phyloP scores from a whole-genome alignment of 2,329 filamentous ascomycete species.

The Talaromyces pinophilus region DNA sequence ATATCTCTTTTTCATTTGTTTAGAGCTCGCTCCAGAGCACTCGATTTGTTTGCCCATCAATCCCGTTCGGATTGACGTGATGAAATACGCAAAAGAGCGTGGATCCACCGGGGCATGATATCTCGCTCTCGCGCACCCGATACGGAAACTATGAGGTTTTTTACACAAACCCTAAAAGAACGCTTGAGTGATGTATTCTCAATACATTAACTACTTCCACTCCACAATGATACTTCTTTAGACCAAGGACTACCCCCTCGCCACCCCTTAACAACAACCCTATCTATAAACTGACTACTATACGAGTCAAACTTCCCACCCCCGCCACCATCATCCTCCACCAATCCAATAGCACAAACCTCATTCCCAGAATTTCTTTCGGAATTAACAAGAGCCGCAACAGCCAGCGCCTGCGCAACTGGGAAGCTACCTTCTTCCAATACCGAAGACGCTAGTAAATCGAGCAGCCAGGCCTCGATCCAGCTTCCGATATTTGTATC shows the following conservation, averaged over 20 bases:
- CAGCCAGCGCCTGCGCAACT: not conserved
- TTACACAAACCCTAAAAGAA: not conserved
- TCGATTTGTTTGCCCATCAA: not conserved
- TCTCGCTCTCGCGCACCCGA: not conserved
- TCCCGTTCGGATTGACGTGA: not conserved
- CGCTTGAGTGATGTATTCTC: not conserved
- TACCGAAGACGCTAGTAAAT: not conserved
- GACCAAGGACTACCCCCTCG: constrained; percentile 38
- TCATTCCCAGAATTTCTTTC: not conserved
- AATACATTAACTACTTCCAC: not conserved
- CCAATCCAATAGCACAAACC: not conserved
- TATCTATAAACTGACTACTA: constrained; percentile 8
- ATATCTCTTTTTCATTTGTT: too few relatives aligned
- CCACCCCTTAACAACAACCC: not conserved
- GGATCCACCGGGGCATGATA: too few relatives aligned
- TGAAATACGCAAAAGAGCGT: too few relatives aligned
- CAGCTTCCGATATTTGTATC: not conserved
- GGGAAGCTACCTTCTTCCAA: not conserved
- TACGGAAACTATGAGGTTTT: not conserved
- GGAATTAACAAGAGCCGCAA: not conserved
- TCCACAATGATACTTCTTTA: not conserved
- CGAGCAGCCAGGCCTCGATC: not conserved
- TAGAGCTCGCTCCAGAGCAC: not conserved
- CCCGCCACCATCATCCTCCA: constrained; percentile 3
- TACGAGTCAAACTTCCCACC: constrained; percentile 4